Evolutionary conservation across 2,329 filamentous ascomycete species (phyloP).

Genomic region (Beauveria brongniartii): DNA sequence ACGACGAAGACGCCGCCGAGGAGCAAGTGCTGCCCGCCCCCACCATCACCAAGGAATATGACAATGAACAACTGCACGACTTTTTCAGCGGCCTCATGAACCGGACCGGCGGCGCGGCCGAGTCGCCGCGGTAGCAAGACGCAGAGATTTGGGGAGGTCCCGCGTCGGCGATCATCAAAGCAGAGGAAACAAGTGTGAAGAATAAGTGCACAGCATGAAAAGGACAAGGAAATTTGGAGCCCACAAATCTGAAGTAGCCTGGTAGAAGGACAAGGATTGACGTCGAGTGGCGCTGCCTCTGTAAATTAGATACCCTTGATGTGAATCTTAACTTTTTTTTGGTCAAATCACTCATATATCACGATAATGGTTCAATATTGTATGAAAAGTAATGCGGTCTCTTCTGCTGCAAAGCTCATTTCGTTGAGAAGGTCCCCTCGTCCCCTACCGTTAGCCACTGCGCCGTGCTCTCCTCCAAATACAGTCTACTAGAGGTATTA

Average conservation of each 20-base stretch:
- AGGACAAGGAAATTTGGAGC: conserved; percentile 11
- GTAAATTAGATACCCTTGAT: conserved; percentile 37
- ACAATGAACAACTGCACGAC: conserved; percentile 50
- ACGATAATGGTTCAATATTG: background rate
- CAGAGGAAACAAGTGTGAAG: background rate
- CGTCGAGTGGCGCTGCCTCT: conserved; percentile 13
- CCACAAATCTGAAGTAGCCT: background rate
- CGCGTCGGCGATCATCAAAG: too few relatives aligned
- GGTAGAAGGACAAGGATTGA: background rate
- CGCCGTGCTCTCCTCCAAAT: background rate
- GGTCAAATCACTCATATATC: background rate
- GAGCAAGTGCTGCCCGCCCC: conserved; percentile 26
- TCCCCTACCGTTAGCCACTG: background rate
- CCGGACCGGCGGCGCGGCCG: conserved; percentile 29
- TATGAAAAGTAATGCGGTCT: background rate
- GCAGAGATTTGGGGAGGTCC: too few relatives aligned
- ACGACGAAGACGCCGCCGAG: conserved; percentile 33
- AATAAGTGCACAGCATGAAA: background rate
- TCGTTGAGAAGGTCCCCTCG: background rate
- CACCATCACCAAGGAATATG: conserved; percentile 32
- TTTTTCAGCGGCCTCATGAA: conserved; percentile 56
- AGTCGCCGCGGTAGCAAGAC: conserved; percentile 14
- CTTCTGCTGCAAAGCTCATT: background rate
- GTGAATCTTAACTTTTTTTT: conserved; percentile 9
- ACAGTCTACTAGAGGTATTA: conserved; percentile 1